Base-by-base conservation (phyloP, 1,284 basidiomycete genomes). In the Sutorius eximius region DNA sequence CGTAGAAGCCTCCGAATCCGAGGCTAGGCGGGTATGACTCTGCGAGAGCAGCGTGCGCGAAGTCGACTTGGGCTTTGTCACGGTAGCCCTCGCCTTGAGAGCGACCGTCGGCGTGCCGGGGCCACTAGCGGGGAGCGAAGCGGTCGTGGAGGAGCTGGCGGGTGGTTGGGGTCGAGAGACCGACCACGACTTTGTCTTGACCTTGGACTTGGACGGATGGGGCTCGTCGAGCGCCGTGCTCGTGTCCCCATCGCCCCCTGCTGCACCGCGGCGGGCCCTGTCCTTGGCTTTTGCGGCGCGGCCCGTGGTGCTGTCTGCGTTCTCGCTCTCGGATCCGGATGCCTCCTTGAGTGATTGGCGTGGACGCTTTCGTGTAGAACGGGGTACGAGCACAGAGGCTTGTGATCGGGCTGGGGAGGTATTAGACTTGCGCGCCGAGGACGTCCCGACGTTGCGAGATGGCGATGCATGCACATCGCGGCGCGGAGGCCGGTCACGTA, bases 401-500 rank as follows among this genome's bases (percentile, higher is more conserved):
- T 52, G 66, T 8, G 69, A 71, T 32, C 69, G 64, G 5, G 56
- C 42, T 0, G 66, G 69, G 4, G 69, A 70, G 8, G 55, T 42
- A n/a, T 68, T 60, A 11, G 61, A 66, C 51, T 30, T 59, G 16
- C 69, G 66, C n/a, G 44, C 47, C 10, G 62, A 55, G 5, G 61
- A 56, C 11, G 45, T 43, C 22, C 52, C 54, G 1, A 45, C 30
- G 9, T 41, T 53, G 40, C 55, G 49, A 13, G 47, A 47, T 1
- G 56, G 55, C 13, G 64, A 57, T 1, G 59, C 5, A 15, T 15
- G 33, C 1, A 40, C 24, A 24, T 40, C 62, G 38, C 36, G 67
- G 62, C 42, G 53, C 1, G 73, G 72, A 42, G 75, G 58, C 40
- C 57, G 63, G 18, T 71, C 64, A 44, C 75, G 72, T 56, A 76